Percentiles rank a stretch among this genome's conserved stretches.
phyloP scores from a whole-genome alignment of 2,329 filamentous ascomycete genomes.

The Microdochium paspali region DNA sequence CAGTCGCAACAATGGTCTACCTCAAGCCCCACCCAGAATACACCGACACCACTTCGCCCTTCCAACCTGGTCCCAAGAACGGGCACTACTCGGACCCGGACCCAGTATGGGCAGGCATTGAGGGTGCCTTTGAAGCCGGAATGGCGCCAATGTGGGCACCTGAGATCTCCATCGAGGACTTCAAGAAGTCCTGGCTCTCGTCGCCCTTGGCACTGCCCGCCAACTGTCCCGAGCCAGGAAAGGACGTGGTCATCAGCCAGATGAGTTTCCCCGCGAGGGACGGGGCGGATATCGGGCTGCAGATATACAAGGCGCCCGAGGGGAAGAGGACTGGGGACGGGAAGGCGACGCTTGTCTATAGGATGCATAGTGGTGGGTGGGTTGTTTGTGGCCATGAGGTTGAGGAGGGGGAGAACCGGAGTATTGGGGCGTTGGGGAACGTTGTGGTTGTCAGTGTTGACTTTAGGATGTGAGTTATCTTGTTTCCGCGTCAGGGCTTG shows the following conservation, averaged over 20 bases:
- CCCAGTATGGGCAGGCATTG: conserved; percentile 11
- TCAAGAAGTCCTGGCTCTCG: conserved; percentile 1
- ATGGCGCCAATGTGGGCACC: conserved; percentile 5
- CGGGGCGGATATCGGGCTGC: conserved; percentile 22
- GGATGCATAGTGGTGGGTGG: conserved; percentile 28
- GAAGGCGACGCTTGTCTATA: conserved; percentile 17
- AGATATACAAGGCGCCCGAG: conserved; percentile 20
- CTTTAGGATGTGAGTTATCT: conserved; percentile 18
- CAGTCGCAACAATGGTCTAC: neutral
- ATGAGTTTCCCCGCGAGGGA: conserved; percentile 20
- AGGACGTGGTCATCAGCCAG: conserved; percentile 20
- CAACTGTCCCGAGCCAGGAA: conserved; percentile 8
- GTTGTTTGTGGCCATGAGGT: conserved; percentile 21
- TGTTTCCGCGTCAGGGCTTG: too few relatives aligned
- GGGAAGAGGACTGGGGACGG: too few relatives aligned
- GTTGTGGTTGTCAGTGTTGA: conserved; percentile 26
- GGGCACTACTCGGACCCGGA: conserved; percentile 23
- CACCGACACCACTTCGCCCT: conserved; percentile 7
- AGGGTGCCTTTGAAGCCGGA: conserved; percentile 14
- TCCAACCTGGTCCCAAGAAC: conserved; percentile 23
- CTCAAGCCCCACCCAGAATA: neutral
- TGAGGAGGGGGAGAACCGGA: conserved; percentile 24
- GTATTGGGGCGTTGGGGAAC: conserved; percentile 19
- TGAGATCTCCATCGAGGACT: neutral
- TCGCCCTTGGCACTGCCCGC: conserved; percentile 18